Evolutionary conservation across 768 basidiomycete genomes (phyloP).

Genomic region (Lepiota brunneoincarnata): DNA sequence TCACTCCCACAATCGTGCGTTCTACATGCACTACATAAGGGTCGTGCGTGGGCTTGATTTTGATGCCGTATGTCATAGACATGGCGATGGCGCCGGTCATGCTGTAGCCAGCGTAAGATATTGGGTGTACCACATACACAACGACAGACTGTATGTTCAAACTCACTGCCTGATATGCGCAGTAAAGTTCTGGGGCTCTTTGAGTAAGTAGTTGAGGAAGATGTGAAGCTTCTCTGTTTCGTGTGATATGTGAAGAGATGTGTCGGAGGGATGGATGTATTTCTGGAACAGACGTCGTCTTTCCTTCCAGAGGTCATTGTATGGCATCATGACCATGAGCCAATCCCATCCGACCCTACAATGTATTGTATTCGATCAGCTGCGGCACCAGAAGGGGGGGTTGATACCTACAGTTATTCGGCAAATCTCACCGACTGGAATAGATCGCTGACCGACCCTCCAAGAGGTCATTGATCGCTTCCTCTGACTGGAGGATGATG

Average conservation of each 20-base stretch:
- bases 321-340: not conserved
- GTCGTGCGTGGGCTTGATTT: not conserved
- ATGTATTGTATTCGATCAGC: constrained; percentile 15
- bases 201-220: not conserved
- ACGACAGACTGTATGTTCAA: constrained; percentile 46
- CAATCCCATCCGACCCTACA: not conserved
- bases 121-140: constrained; percentile 6
- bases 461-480: constrained; percentile 37
- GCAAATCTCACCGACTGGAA: constrained; percentile 34
- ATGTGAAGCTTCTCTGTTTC: not conserved
- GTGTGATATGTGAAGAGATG: not conserved
- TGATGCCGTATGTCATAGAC: not conserved
- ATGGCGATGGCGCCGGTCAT: too few relatives aligned
- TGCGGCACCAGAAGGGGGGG: constrained; percentile 26
- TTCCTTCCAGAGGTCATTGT: not conserved
- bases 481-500: constrained; percentile 29
- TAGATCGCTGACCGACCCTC: constrained; percentile 44
- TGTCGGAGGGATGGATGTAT: not conserved
- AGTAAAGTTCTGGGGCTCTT: too few relatives aligned
- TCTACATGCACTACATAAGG: not conserved
- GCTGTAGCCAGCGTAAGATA: not conserved
- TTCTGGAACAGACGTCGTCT: not conserved
- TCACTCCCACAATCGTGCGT: not conserved
- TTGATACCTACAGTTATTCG: constrained; percentile 20
- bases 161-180: too few relatives aligned